These are phyloP conservation scores for Hanseniaspora clermontiae DNA, from an alignment of 805 yeast species.

Conservation along the genomic window DNA sequence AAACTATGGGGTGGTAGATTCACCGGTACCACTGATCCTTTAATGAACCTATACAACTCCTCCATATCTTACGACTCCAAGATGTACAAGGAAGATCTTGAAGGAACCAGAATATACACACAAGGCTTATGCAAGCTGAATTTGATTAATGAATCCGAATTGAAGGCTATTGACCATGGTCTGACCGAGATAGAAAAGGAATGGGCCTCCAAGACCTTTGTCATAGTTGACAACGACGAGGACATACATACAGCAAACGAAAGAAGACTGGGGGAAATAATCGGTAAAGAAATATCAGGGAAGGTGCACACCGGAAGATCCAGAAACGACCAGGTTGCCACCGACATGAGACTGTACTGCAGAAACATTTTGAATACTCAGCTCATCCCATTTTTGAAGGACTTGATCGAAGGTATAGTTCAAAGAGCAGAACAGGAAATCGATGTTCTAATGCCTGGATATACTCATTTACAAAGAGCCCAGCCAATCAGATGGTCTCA, in stretches of 20 bases:
- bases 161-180: slow-evolving; percentile 73
- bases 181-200: slow-evolving; percentile 57
- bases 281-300: slow-evolving; percentile 88
- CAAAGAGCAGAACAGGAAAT: slow-evolving; percentile 76
- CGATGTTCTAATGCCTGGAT: slow-evolving; percentile 94
- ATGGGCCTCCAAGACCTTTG: slow-evolving; percentile 62
- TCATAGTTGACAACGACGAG: slow-evolving; percentile 47
- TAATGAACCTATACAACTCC: slow-evolving; percentile 95
- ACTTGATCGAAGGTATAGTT: slow-evolving; percentile 54
- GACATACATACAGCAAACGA: slow-evolving; percentile 98
- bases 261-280: slow-evolving; percentile 90
- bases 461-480: slow-evolving; percentile 95
- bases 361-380: slow-evolving; percentile 58
- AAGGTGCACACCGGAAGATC: slow-evolving; percentile 99
- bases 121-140: slow-evolving; percentile 71
- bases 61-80: slow-evolving; percentile 89
- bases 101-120: slow-evolving; percentile 89
- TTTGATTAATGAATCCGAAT: slow-evolving; percentile 58
- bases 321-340: slow-evolving; percentile 96
- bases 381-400: slow-evolving; percentile 41
- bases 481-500: slow-evolving; percentile 99
- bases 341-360: slow-evolving; percentile 94
- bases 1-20: slow-evolving; percentile 98
- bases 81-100: slow-evolving; percentile 88
- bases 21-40: slow-evolving; percentile 92